Percentiles rank a stretch among this genome's conserved stretches.
These are phyloP conservation scores for Blastocystis hominis DNA, from an alignment of 352 stramenopile genomes.

Conservation along the genomic window DNA sequence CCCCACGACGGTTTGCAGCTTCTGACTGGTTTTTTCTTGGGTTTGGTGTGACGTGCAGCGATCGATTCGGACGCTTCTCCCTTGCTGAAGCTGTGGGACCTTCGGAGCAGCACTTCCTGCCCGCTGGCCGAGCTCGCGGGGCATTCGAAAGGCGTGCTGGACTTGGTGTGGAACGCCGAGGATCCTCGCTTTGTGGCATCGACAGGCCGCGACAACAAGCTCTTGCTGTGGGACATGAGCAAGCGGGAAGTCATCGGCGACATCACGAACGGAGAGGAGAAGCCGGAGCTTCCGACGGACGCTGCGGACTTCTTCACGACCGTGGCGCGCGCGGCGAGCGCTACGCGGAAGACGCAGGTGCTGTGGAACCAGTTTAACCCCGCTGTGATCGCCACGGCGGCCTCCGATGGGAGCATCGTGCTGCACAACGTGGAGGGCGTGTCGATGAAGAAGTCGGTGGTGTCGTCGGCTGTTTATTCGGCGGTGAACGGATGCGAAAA, in stretches of 20 bases:
- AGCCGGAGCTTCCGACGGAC: not conserved
- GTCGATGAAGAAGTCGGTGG: conserved; percentile 62
- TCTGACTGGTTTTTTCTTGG: conserved; percentile 67
- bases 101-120: conserved; percentile 89
- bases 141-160: conserved; percentile 86
- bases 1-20: conserved; percentile 90
- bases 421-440: conserved; percentile 58
- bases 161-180: conserved; percentile 89
- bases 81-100: conserved; percentile 91
- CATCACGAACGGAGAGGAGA: conserved; percentile 66
- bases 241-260: conserved; percentile 82
- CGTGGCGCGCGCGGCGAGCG: not conserved
- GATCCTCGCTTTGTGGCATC: conserved; percentile 80
- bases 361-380: conserved; percentile 61
- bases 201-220: conserved; percentile 92
- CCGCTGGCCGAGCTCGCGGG: conserved; percentile 85
- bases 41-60: conserved; percentile 61
- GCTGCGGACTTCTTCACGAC: conserved; percentile 41
- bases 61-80: conserved; percentile 84
- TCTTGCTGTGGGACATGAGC: conserved; percentile 91
- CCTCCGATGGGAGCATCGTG: conserved; percentile 61
- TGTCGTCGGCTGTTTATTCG: not conserved
- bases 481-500: conserved; percentile 84
- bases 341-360: conserved; percentile 17
- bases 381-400: conserved; percentile 68